Conservation (phyloP, 805 yeast genomes). For the Metschnikowia drakensbergensis region DNA sequence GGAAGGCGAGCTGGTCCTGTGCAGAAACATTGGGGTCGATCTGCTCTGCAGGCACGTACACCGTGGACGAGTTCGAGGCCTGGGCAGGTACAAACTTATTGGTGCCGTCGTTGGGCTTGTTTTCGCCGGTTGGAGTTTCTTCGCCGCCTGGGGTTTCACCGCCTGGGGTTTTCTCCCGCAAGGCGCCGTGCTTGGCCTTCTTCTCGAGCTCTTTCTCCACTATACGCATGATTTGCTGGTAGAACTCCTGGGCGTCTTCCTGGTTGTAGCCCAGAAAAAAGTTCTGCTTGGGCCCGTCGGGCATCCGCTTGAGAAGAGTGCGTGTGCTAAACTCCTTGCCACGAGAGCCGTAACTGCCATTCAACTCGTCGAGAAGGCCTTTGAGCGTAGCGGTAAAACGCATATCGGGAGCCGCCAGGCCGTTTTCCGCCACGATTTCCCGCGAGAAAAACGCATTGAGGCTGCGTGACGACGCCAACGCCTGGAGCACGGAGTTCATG, state of each 20-base stretch:
- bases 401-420: constrained; percentile 24
- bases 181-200: constrained; percentile 9
- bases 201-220: constrained; percentile 52
- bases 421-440: constrained; percentile 27
- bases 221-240: constrained; percentile 69
- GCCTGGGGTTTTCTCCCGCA: too few relatives aligned
- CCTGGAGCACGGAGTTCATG: constrained; percentile 87
- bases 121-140: constrained; percentile 1
- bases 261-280: constrained; percentile 83
- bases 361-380: constrained; percentile 51
- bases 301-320: constrained; percentile 60
- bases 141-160: too few relatives aligned
- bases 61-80: constrained; percentile 28
- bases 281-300: constrained; percentile 73
- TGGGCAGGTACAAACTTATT: constrained; percentile 17
- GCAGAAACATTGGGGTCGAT: constrained; percentile 65
- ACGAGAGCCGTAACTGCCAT: constrained; percentile 49
- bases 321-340: constrained; percentile 63
- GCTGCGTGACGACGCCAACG: constrained; percentile 69
- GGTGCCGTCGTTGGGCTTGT: not conserved
- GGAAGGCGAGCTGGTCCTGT: constrained; percentile 42
- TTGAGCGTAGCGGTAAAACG: constrained; percentile 53
- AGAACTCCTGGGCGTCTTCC: constrained; percentile 96
- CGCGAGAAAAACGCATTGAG: constrained; percentile 53
- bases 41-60: constrained; percentile 68